phyloP scores from a whole-genome alignment of 1,284 basidiomycete species.

The Cystobasidium slooffiae region DNA sequence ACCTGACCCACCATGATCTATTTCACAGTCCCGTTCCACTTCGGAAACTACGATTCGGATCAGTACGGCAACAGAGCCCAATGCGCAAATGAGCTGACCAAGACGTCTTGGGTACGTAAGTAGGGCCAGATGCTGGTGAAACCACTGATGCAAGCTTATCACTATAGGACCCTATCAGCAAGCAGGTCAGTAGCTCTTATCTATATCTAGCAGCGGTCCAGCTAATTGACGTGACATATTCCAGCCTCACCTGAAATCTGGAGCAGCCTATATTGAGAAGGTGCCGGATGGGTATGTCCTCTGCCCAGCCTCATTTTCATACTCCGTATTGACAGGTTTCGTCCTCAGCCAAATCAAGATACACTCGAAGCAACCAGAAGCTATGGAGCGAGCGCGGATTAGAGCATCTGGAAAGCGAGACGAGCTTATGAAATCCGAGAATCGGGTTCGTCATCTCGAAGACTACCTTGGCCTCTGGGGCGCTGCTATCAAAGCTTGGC shows the following conservation, averaged over 20 bases:
- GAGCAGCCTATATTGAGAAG: slow-evolving; percentile 1
- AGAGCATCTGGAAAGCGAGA: slow-evolving; percentile 2
- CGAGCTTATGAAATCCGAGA: slow-evolving; percentile 1
- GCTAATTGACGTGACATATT: background rate
- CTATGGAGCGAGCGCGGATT: slow-evolving; percentile 6
- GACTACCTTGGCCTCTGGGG: slow-evolving; percentile 22
- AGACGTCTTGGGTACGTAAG: slow-evolving; percentile 15
- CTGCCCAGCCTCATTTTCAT: background rate
- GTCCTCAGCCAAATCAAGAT: slow-evolving; percentile 7
- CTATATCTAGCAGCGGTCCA: background rate
- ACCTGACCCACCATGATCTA: background rate
- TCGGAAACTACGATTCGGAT: slow-evolving; percentile 21
- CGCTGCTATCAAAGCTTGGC: slow-evolving; percentile 9
- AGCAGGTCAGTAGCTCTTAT: slow-evolving; percentile 1
- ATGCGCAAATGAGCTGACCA: slow-evolving; percentile 30
- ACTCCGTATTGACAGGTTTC: background rate
- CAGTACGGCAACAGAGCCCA: slow-evolving; percentile 2
- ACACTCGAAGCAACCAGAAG: slow-evolving; percentile 11
- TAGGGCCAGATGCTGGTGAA: background rate
- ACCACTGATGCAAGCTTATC: too few relatives aligned
- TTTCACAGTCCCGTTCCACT: slow-evolving; percentile 24
- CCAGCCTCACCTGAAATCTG: background rate
- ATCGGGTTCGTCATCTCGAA: slow-evolving; percentile 13
- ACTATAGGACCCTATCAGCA: slow-evolving; percentile 33
- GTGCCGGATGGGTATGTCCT: background rate